Evolutionary conservation across 495 filamentous ascomycete species (phyloP), one percentile per base, ranked within the genome.

Genomic region (Parachaetomium inaequale): DNA sequence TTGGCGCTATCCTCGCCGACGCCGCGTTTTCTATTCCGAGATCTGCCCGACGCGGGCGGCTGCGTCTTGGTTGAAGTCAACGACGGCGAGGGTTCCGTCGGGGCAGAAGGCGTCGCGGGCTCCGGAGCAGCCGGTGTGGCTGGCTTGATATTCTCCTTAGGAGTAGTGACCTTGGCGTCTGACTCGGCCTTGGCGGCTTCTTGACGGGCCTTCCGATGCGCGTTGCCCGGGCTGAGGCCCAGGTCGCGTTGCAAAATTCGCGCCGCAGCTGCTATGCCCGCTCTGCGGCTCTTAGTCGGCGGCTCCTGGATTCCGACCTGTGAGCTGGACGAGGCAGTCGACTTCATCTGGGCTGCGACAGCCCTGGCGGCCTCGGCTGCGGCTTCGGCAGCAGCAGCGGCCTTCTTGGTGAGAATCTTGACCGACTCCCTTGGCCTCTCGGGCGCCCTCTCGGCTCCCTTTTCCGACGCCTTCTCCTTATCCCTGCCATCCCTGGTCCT

Each of bases 201-300:
- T 62, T 81, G 73, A 34, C 79, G 77, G 12, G 81, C 80, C 67
- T 78, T 79, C 26, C 82, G 73, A 66, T 83, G 81, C 11, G 81
- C 80, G 51, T 79, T 83, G 56, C 84, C 82, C 7, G 84, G 82
- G 47, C 85, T 84, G n/a, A 98, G 81, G 19, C 93, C 94, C 19
- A 96, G 79, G 73, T 98, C 94, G 17, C 93, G 86, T 67, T 96
- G 92, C 25, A 98, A 74, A 61, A 98, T 96, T 49, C 87, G 87
- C 19, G 91, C 90, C 6, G 91, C 92, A 26, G 83, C 87, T 31
- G 86, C 83, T 38, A 85, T 87, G 63, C 84, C 90, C 10, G 88
- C 89, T 62, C 91, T 84, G 40, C 81, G 73, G 56, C 75, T 79
- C 76, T 78, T 76, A 12, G 75, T 62, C 23, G 72, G 55, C 25